phyloP scores from a whole-genome alignment of 2,329 filamentous ascomycete species.

The Aureobasidium musti region DNA sequence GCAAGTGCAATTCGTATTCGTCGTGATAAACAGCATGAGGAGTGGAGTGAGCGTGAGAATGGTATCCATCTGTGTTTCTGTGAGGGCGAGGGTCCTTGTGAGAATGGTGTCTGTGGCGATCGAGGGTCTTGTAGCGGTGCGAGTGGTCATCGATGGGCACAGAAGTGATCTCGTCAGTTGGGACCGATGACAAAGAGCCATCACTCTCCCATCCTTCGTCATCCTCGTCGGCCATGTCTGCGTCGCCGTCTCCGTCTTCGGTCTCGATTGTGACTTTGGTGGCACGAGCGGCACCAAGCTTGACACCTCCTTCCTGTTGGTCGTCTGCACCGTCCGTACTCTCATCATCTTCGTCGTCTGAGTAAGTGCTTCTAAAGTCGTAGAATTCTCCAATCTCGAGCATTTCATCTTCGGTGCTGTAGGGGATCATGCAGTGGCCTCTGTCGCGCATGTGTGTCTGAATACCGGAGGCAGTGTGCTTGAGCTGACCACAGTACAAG shows the following conservation, averaged over 20 bases:
- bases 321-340: conserved; percentile 55
- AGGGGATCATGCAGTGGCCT: conserved; percentile 95
- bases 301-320: conserved; percentile 60
- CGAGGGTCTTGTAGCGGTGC: conserved; percentile 70
- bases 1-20: conserved; percentile 91
- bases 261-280: conserved; percentile 49
- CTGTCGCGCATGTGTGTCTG: conserved; percentile 98
- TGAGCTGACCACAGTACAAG: conserved; percentile 81
- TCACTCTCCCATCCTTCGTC: conserved; percentile 95
- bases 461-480: conserved; percentile 74
- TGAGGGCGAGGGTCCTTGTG: conserved; percentile 70
- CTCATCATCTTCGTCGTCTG: conserved; percentile 69
- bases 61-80: conserved; percentile 73
- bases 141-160: conserved; percentile 73
- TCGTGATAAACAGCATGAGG: conserved; percentile 81
- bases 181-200: conserved; percentile 76
- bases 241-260: conserved; percentile 56
- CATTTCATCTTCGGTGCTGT: conserved; percentile 83
- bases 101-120: conserved; percentile 74
- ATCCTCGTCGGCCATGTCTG: conserved; percentile 57
- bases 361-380: conserved; percentile 94
- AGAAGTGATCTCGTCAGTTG: conserved; percentile 78
- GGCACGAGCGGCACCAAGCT: conserved; percentile 64
- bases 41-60: conserved; percentile 75
- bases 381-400: conserved; percentile 95